These are phyloP conservation scores for Sugiyamaella floridensis DNA, from an alignment of 805 yeast genomes.

Conservation along the genomic window DNA sequence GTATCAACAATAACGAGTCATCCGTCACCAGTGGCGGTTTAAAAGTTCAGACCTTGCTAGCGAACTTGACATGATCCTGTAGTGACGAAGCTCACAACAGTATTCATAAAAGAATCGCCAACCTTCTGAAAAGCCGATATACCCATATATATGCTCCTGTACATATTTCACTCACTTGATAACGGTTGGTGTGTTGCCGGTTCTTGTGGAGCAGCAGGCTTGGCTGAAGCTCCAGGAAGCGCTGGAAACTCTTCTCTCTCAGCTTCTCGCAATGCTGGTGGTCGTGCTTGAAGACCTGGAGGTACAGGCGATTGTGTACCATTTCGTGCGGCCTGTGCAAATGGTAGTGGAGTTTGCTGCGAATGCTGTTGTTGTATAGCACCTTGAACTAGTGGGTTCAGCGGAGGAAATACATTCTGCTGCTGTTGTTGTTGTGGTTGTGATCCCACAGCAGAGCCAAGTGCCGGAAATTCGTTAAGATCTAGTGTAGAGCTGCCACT, in stretches of 20 bases:
- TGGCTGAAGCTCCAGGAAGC: constrained; percentile 12
- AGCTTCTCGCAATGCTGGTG: not conserved
- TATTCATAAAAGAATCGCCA: not conserved
- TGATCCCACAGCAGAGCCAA: constrained; percentile 17
- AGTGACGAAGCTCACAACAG: no score
- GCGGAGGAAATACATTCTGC: not conserved
- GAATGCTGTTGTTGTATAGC: not conserved
- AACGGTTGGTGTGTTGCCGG: constrained; percentile 2
- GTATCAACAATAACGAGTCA: no score
- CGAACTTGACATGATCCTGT: no score
- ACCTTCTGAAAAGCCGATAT: not conserved
- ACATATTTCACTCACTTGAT: not conserved
- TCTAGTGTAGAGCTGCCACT: constrained; percentile 12
- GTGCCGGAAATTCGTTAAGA: constrained; percentile 23
- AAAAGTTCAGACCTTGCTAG: no score
- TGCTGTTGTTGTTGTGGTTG: constrained; percentile 3
- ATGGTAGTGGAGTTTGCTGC: not conserved
- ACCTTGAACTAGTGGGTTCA: not conserved
- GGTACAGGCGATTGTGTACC: constrained; percentile 9
- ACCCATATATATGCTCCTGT: not conserved
- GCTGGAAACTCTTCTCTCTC: constrained; percentile 19
- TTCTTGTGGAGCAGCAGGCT: constrained; percentile 3
- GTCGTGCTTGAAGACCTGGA: constrained; percentile 9
- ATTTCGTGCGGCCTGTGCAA: constrained; percentile 7
- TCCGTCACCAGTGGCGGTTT: no score